A percentile compares a stretch with the other conserved stretches of the same genome.
phyloP scores from a whole-genome alignment of 2,329 filamentous ascomycete species.

The Phoma herbarum region DNA sequence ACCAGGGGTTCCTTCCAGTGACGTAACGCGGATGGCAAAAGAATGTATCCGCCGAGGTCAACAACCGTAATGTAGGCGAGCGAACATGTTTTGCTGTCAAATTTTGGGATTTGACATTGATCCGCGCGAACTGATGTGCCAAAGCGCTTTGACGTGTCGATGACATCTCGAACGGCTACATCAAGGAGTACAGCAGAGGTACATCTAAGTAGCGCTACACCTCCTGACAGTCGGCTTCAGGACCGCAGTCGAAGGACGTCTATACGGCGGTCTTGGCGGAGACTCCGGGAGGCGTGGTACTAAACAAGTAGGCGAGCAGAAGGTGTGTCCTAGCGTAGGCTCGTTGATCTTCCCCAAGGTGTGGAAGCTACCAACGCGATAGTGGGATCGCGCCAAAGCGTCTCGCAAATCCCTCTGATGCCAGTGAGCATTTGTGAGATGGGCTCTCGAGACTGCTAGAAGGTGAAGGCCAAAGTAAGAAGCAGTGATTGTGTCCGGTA shows the following conservation, averaged over 20 bases:
- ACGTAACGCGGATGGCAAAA: background rate
- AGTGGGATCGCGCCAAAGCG: background rate
- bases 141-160: background rate
- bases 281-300: background rate
- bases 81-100: background rate
- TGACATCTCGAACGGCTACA: background rate
- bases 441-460: background rate
- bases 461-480: background rate
- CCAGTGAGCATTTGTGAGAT: background rate
- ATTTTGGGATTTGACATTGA: background rate
- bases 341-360: conserved; percentile 2
- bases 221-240: background rate
- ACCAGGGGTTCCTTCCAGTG: too few relatives aligned
- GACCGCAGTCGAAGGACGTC: background rate
- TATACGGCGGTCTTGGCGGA: background rate
- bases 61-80: too few relatives aligned
- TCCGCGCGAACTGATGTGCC: background rate
- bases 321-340: background rate
- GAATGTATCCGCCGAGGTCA: too few relatives aligned
- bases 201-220: background rate
- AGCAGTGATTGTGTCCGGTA: background rate
- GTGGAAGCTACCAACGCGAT: background rate
- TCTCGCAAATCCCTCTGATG: background rate
- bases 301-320: conserved; percentile 3
- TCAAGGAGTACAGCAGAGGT: background rate